Conservation (phyloP, 306 rosid genomes). For the Hippophae gyantsensis region DNA sequence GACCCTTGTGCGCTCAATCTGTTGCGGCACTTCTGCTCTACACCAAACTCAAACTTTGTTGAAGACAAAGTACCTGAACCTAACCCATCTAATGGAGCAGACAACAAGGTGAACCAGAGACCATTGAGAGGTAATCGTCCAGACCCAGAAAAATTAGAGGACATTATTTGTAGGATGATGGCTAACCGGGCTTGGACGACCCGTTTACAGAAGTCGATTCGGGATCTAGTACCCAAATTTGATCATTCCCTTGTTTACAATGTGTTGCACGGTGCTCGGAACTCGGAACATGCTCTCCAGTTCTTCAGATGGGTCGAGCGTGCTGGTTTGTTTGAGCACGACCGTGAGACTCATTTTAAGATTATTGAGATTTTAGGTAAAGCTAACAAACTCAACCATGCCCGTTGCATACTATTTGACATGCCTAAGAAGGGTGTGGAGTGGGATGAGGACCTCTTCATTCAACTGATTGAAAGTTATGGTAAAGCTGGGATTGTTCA, state of each 20-base stretch:
- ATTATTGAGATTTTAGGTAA: conserved; percentile 69
- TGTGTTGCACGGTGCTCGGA: conserved; percentile 52
- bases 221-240: conserved; percentile 50
- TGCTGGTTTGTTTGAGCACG: conserved; percentile 51
- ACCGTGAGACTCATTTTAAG: conserved; percentile 63
- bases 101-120: conserved; percentile 9
- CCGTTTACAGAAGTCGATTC: conserved; percentile 71
- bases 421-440: conserved; percentile 37
- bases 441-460: conserved; percentile 61
- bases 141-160: conserved; percentile 42
- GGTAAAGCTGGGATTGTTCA: conserved; percentile 82
- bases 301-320: conserved; percentile 93
- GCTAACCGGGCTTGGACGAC: conserved; percentile 89
- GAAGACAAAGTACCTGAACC: not conserved
- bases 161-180: conserved; percentile 59
- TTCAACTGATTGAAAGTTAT: conserved; percentile 57
- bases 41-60: conserved; percentile 1
- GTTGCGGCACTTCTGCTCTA: conserved; percentile 28
- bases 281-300: conserved; percentile 63
- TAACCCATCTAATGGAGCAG: conserved; percentile 6
- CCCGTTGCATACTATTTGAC: conserved; percentile 65
- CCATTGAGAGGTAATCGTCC: conserved; percentile 32
- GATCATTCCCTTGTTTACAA: conserved; percentile 63
- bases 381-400: conserved; percentile 71
- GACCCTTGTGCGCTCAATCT: conserved; percentile 13